These are phyloP conservation scores for Nannochloropsis gaditana DNA, from an alignment of 108 stramenopile species.

Conservation along the genomic window DNA sequence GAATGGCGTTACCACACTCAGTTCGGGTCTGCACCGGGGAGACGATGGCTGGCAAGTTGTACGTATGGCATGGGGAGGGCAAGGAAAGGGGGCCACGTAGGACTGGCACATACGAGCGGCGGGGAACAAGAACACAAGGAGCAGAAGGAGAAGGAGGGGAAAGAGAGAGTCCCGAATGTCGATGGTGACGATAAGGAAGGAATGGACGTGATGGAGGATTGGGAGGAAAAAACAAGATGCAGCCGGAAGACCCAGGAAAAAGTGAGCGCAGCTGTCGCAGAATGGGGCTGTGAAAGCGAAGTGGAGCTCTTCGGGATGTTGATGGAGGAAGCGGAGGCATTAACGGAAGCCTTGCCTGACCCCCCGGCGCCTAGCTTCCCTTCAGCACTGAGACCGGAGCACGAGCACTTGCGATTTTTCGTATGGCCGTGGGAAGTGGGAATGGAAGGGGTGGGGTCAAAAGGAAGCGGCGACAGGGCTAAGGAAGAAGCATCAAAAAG, in stretches of 20 bases:
- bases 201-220: not conserved
- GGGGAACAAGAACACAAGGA: not conserved
- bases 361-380: not conserved
- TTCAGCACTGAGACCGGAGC: not conserved
- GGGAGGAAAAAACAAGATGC: not conserved
- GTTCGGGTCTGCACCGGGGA: conserved; percentile 32
- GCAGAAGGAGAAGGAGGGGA: not conserved
- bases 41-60: conserved; percentile 20
- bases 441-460: not conserved
- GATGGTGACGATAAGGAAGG: not conserved
- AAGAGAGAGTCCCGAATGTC: not conserved
- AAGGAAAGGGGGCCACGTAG: too few relatives aligned
- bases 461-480: not conserved
- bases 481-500: too few relatives aligned
- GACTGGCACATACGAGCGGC: not conserved
- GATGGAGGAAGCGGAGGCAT: not conserved
- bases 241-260: not conserved
- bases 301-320: not conserved
- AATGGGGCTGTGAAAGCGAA: not conserved
- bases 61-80: not conserved
- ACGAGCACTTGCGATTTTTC: not conserved
- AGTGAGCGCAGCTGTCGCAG: not conserved
- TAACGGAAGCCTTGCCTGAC: not conserved
- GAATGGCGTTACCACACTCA: conserved; percentile 44
- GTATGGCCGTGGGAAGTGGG: not conserved